phyloP scores from a whole-genome alignment of 306 rosid genomes.

The Castanea crenata region DNA sequence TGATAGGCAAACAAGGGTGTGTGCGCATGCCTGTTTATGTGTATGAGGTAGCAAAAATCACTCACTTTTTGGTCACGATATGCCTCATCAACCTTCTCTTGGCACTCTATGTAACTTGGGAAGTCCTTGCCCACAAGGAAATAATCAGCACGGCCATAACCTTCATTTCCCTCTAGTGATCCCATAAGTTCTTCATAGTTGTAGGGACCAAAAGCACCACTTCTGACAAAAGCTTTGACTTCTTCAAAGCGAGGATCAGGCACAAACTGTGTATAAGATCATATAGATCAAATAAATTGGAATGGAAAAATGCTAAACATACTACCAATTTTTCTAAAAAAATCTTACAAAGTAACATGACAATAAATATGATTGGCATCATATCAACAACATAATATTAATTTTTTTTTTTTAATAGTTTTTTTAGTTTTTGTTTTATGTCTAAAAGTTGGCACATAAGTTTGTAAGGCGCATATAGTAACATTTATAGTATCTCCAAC shows the following conservation, averaged over 20 bases:
- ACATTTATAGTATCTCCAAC: too few species aligned
- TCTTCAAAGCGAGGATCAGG: slow-evolving; percentile 94
- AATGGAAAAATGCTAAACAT: too few species aligned
- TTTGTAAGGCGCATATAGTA: too few species aligned
- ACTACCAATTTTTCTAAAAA: too few species aligned
- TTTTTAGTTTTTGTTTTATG: too few species aligned
- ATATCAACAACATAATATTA: too few species aligned
- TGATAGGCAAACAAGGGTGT: not conserved
- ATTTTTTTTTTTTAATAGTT: too few species aligned
- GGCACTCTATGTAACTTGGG: slow-evolving; percentile 95
- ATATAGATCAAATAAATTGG: slow-evolving; percentile 19
- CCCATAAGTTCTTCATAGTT: slow-evolving; percentile 75
- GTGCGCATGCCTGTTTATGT: too few species aligned
- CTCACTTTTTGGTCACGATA: slow-evolving; percentile 78
- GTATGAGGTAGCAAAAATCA: slow-evolving; percentile 1
- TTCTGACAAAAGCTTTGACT: slow-evolving; percentile 71
- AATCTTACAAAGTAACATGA: not conserved
- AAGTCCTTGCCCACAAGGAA: slow-evolving; percentile 98
- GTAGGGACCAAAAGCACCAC: slow-evolving; percentile 80
- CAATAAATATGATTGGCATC: too few species aligned
- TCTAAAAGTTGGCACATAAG: too few species aligned
- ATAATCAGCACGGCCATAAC: slow-evolving; percentile 90
- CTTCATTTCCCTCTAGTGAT: slow-evolving; percentile 92
- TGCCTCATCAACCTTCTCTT: slow-evolving; percentile 84
- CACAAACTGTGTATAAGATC: slow-evolving; percentile 58